Percentiles rank a stretch among this genome's conserved stretches.
Conservation (phyloP, 805 yeast species). For the Pichia deserticola region DNA sequence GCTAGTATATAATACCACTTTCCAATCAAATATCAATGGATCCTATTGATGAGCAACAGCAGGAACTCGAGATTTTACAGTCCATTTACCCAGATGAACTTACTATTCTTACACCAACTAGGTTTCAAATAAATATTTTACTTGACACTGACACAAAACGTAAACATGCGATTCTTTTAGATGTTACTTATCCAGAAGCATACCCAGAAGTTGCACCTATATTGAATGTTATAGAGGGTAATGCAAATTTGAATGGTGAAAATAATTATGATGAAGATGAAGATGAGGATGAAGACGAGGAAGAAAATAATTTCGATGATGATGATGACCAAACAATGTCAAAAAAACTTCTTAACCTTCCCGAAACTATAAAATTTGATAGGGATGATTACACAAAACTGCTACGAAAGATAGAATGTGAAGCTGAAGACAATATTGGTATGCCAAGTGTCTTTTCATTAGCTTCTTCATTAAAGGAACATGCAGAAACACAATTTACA, state of each 20-base stretch:
- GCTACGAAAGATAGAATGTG: constrained; percentile 37
- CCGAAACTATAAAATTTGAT: constrained; percentile 53
- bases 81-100: constrained; percentile 93
- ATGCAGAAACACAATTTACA: constrained; percentile 62
- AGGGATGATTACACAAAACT: constrained; percentile 38
- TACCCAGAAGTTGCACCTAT: constrained; percentile 81
- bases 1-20: too few species aligned
- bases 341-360: constrained; percentile 40
- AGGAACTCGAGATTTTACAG: constrained; percentile 84
- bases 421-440: constrained; percentile 75
- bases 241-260: constrained; percentile 13
- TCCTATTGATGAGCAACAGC: constrained; percentile 69
- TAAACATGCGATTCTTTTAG: constrained; percentile 46
- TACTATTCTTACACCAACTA: constrained; percentile 33
- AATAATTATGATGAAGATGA: constrained; percentile 30
- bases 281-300: constrained; percentile 40
- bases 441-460: constrained; percentile 87
- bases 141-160: constrained; percentile 64
- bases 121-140: constrained; percentile 48
- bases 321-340: constrained; percentile 13
- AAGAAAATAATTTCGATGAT: constrained; percentile 32
- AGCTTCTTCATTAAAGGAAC: constrained; percentile 70
- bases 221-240: constrained; percentile 29
- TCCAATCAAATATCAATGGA: constrained; percentile 4
- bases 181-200: constrained; percentile 63